These are phyloP conservation scores for Bacidia gigantensis DNA, from an alignment of 495 filamentous ascomycete genomes.

Conservation along the genomic window DNA sequence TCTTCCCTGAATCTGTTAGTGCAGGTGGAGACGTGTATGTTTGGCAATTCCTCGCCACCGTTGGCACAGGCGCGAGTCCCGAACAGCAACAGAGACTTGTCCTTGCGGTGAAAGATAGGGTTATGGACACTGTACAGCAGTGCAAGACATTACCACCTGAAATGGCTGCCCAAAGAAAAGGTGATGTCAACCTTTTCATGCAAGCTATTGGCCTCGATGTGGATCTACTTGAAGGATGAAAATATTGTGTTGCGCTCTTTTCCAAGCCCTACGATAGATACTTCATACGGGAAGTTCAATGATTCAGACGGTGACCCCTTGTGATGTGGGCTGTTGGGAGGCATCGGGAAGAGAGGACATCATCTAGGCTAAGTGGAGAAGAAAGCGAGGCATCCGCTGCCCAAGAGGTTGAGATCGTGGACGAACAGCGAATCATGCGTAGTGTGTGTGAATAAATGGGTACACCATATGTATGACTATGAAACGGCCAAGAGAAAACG, in stretches of 20 bases:
- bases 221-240: slow-evolving; percentile 63
- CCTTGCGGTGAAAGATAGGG: slow-evolving; percentile 89
- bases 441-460: too few relatives aligned
- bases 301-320: too few relatives aligned
- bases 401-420: too few relatives aligned
- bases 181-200: slow-evolving; percentile 97
- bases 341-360: too few relatives aligned
- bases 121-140: slow-evolving; percentile 86
- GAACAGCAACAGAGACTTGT: slow-evolving; percentile 91
- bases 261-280: too few relatives aligned
- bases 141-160: slow-evolving; percentile 79
- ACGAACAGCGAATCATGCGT: too few relatives aligned
- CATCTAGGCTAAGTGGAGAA: too few relatives aligned
- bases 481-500: too few relatives aligned
- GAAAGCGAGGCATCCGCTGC: too few relatives aligned
- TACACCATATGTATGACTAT: too few relatives aligned
- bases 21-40: slow-evolving; percentile 84
- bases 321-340: too few relatives aligned
- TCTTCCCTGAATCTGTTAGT: slow-evolving; percentile 77
- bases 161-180: slow-evolving; percentile 63
- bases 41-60: slow-evolving; percentile 92
- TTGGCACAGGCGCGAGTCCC: slow-evolving; percentile 80
- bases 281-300: too few relatives aligned
- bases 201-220: slow-evolving; percentile 94
- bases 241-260: background rate